These are phyloP conservation scores for Cladosporium colombiae DNA, from an alignment of 2,329 filamentous ascomycete genomes.

Conservation along the genomic window DNA sequence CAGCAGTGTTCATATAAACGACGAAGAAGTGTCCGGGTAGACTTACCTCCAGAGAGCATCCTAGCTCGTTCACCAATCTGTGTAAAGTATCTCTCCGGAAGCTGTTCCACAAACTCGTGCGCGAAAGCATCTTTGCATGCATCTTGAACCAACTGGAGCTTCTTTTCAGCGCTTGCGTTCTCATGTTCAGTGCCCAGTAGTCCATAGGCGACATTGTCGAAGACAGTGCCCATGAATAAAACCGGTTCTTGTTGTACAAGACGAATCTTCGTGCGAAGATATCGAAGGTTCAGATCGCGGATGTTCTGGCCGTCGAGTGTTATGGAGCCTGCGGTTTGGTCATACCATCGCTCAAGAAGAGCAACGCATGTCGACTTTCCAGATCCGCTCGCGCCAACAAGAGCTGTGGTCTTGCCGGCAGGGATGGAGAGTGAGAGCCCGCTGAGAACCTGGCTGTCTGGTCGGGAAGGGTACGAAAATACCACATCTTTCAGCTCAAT, in stretches of 20 bases:
- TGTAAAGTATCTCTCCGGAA: conserved; percentile 40
- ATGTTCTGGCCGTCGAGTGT: conserved; percentile 37
- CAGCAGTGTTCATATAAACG: not conserved
- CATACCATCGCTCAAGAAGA: conserved; percentile 40
- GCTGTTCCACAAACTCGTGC: conserved; percentile 40
- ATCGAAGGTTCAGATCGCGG: conserved; percentile 34
- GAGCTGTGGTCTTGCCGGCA: conserved; percentile 48
- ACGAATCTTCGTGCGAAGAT: conserved; percentile 37
- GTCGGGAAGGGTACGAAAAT: conserved; percentile 67
- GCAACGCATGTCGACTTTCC: conserved; percentile 43
- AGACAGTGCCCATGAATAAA: conserved; percentile 39
- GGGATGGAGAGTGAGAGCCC: conserved; percentile 40
- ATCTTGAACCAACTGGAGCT: conserved; percentile 36
- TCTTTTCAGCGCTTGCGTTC: conserved; percentile 30
- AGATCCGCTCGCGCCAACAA: conserved; percentile 42
- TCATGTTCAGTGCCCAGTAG: conserved; percentile 33
- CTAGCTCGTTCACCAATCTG: conserved; percentile 38
- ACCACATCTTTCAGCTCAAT: conserved; percentile 65
- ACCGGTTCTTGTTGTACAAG: conserved; percentile 42
- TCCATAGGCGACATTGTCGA: conserved; percentile 41
- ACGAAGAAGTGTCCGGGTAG: not conserved
- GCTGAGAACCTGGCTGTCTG: conserved; percentile 40
- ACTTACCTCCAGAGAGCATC: conserved; percentile 36
- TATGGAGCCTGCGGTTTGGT: conserved; percentile 33
- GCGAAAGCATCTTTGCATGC: conserved; percentile 39